Percentiles rank a stretch among this genome's conserved stretches.
These are phyloP conservation scores for Lippia alba DNA, from an alignment of 305 asterid species.

Conservation along the genomic window DNA sequence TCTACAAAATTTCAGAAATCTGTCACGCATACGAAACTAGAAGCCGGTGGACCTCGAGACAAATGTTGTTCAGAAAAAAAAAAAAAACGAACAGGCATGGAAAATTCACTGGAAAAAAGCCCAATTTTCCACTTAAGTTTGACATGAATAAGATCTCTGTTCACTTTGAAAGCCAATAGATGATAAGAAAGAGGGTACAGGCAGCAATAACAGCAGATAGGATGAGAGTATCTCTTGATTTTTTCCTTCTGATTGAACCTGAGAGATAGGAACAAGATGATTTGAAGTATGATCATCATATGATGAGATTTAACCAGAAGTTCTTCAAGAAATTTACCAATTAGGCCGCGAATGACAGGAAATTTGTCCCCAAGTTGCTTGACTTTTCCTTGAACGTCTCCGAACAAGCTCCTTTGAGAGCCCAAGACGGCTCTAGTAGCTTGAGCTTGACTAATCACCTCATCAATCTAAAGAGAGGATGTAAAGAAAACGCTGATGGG, in stretches of 20 bases:
- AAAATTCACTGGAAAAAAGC: slow-evolving; percentile 29
- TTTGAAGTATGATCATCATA: slow-evolving; percentile 17
- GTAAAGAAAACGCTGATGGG: neutral
- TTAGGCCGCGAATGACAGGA: slow-evolving; percentile 83
- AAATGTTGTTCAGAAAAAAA: slow-evolving; percentile 30
- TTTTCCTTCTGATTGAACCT: slow-evolving; percentile 87
- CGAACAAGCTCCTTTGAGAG: slow-evolving; percentile 81
- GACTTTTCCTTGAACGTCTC: slow-evolving; percentile 95
- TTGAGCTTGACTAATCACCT: slow-evolving; percentile 96
- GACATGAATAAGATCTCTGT: neutral
- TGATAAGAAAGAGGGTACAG: slow-evolving; percentile 87
- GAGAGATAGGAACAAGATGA: slow-evolving; percentile 36
- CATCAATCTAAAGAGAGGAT: slow-evolving; percentile 66
- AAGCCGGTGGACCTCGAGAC: slow-evolving; percentile 13
- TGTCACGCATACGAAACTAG: neutral
- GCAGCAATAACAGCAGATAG: slow-evolving; percentile 94
- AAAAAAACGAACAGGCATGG: slow-evolving; percentile 27
- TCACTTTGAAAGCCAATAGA: slow-evolving; percentile 94
- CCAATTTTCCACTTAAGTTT: slow-evolving; percentile 31
- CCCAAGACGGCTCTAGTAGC: slow-evolving; percentile 84
- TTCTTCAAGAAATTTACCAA: slow-evolving; percentile 56
- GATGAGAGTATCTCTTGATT: slow-evolving; percentile 88
- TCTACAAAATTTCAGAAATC: slow-evolving; percentile 3
- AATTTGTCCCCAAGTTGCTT: slow-evolving; percentile 85
- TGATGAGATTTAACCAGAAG: neutral